Conservation (phyloP, 306 rosid species). For the Echinosophora koreensis region DNA sequence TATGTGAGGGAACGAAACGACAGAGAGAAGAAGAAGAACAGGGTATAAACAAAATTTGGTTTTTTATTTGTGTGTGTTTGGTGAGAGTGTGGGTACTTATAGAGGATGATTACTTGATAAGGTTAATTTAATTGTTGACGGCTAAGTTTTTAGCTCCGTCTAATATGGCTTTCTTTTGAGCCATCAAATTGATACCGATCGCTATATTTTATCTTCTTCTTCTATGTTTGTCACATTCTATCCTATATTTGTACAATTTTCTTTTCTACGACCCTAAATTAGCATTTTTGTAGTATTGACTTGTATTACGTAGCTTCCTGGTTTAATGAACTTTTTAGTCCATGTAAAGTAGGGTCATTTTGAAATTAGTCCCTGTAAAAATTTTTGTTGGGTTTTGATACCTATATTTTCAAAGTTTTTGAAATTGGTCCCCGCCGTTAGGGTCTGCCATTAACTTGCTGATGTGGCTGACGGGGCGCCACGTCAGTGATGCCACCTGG, state of each 20-base stretch:
- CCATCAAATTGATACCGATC: constrained; percentile 49
- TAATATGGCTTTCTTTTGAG: constrained; percentile 53
- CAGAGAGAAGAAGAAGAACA: constrained; percentile 43
- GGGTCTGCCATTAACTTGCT: too few species aligned
- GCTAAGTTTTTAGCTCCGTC: constrained; percentile 55
- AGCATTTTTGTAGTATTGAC: neutral
- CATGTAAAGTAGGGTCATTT: too few species aligned
- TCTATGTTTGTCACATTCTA: neutral
- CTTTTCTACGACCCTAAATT: neutral
- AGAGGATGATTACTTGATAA: constrained; percentile 36
- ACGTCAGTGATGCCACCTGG: too few species aligned
- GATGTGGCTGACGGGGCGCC: too few species aligned
- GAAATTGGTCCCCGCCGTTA: too few species aligned
- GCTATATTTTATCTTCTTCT: constrained; percentile 1
- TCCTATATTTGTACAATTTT: constrained; percentile 10
- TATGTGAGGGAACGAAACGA: constrained; percentile 62
- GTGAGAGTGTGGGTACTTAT: constrained; percentile 50
- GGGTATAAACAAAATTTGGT: neutral
- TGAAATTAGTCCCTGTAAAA: too few species aligned
- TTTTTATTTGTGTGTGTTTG: neutral
- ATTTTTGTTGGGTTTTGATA: too few species aligned
- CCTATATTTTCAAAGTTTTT: too few species aligned
- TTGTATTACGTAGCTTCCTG: neutral
- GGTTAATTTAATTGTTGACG: constrained; percentile 32
- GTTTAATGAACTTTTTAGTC: too few species aligned